A percentile compares a stretch with the other conserved stretches of the same genome.
These are phyloP conservation scores for Fusarium humuli DNA, from an alignment of 2,329 filamentous ascomycete genomes.

Conservation along the genomic window DNA sequence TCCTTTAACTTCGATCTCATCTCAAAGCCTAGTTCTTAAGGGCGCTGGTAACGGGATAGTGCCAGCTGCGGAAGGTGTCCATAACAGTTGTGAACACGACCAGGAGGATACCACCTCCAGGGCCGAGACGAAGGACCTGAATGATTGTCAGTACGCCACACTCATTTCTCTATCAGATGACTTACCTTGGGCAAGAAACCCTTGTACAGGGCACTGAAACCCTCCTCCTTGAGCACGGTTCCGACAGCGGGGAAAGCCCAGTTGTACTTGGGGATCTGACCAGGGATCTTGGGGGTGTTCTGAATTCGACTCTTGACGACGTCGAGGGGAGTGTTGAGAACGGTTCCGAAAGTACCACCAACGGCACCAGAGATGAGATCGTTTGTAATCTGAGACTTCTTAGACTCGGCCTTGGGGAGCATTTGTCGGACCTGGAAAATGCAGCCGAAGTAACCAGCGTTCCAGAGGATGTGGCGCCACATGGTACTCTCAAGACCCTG, in stretches of 20 bases:
- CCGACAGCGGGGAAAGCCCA: conserved; percentile 93
- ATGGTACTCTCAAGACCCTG: conserved; percentile 96
- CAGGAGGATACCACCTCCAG: conserved; percentile 75
- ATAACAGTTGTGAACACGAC: conserved; percentile 89
- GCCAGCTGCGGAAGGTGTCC: conserved; percentile 86
- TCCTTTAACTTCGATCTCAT: conserved; percentile 12
- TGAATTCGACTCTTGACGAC: conserved; percentile 99
- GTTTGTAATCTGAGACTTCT: conserved; percentile 84
- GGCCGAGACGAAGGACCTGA: conserved; percentile 62
- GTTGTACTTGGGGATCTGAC: conserved; percentile 92
- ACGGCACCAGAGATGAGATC: conserved; percentile 88
- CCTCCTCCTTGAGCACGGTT: conserved; percentile 93
- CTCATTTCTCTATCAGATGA: conserved; percentile 52
- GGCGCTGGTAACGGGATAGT: conserved; percentile 40
- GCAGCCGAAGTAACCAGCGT: conserved; percentile 96
- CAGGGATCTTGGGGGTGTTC: conserved; percentile 87
- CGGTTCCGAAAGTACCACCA: conserved; percentile 88
- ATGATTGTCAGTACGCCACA: conserved; percentile 4
- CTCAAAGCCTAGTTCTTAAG: conserved; percentile 12
- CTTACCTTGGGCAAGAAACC: conserved; percentile 97
- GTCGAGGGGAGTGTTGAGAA: conserved; percentile 95
- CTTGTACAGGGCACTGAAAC: conserved; percentile 93
- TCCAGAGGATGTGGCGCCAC: conserved; percentile 93
- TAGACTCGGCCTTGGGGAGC: conserved; percentile 83
- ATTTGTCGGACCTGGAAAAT: conserved; percentile 96